Evolutionary conservation across 768 basidiomycete species (phyloP).

Genomic region (Suillus plorans): DNA sequence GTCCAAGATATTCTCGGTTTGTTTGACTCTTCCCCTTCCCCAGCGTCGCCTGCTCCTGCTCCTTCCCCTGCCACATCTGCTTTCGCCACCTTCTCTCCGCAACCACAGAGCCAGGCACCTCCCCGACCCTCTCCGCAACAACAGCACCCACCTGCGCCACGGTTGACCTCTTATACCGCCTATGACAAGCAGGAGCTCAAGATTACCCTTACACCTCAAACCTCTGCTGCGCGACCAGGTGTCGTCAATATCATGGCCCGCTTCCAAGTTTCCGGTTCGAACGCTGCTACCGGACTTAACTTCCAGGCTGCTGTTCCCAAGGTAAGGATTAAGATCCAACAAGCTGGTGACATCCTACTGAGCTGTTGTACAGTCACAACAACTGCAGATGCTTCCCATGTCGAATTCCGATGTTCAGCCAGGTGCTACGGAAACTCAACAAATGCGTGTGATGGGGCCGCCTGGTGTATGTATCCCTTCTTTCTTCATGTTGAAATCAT

Average conservation of each 20-base stretch:
- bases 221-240: constrained; percentile 77
- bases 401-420: constrained; percentile 78
- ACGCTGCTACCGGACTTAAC: constrained; percentile 61
- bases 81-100: constrained; percentile 35
- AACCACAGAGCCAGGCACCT: constrained; percentile 37
- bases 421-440: constrained; percentile 87
- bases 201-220: constrained; percentile 88
- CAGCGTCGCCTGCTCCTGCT: constrained; percentile 24
- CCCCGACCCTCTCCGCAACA: constrained; percentile 35
- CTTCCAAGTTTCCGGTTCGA: constrained; percentile 69
- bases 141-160: constrained; percentile 41
- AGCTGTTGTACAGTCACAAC: constrained; percentile 72
- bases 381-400: constrained; percentile 98
- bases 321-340: constrained; percentile 41
- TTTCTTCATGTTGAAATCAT: constrained; percentile 9
- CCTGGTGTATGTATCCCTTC: constrained; percentile 61
- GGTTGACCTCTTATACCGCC: constrained; percentile 73
- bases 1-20: constrained; percentile 92
- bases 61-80: constrained; percentile 16
- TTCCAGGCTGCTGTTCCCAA: constrained; percentile 99
- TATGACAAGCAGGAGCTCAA: constrained; percentile 91
- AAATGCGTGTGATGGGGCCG: constrained; percentile 90
- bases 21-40: constrained; percentile 57
- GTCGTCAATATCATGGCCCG: constrained; percentile 87
- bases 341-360: constrained; percentile 1